A percentile compares a stretch with the other conserved stretches of the same genome.
Evolutionary conservation across 257 asterid species (phyloP).

Genomic region (Forsythia suspensa): DNA sequence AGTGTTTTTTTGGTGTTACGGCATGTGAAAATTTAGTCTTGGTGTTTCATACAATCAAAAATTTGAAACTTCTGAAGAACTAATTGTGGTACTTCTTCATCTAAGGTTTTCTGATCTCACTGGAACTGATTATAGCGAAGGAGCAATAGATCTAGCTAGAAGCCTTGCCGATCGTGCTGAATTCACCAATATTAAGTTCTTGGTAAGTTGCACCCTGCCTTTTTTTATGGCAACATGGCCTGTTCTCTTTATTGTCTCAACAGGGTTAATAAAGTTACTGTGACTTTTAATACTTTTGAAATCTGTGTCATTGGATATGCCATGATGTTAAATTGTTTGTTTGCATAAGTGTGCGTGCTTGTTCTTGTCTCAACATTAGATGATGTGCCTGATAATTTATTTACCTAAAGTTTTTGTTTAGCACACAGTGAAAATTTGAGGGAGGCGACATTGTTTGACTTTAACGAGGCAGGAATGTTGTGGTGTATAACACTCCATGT

Average conservation of each 20-base stretch:
- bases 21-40: neutral
- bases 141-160: slow-evolving; percentile 88
- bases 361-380: neutral
- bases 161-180: slow-evolving; percentile 88
- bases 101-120: slow-evolving; percentile 94
- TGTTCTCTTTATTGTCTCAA: neutral
- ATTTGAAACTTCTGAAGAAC: slow-evolving; percentile 24
- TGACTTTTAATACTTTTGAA: neutral
- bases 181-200: slow-evolving; percentile 64
- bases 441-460: neutral
- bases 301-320: neutral
- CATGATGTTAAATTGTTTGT: neutral
- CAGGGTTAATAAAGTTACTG: neutral
- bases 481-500: neutral
- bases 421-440: neutral
- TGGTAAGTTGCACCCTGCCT: slow-evolving; percentile 45
- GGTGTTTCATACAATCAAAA: neutral
- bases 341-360: neutral
- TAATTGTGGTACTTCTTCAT: slow-evolving; percentile 26
- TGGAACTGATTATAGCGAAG: slow-evolving; percentile 95
- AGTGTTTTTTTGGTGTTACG: neutral
- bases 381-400: neutral
- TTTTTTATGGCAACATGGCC: slow-evolving; percentile 5
- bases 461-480: neutral
- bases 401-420: neutral